Conservation (phyloP, 2,329 filamentous ascomycete genomes). For the Alternaria ethzedia region DNA sequence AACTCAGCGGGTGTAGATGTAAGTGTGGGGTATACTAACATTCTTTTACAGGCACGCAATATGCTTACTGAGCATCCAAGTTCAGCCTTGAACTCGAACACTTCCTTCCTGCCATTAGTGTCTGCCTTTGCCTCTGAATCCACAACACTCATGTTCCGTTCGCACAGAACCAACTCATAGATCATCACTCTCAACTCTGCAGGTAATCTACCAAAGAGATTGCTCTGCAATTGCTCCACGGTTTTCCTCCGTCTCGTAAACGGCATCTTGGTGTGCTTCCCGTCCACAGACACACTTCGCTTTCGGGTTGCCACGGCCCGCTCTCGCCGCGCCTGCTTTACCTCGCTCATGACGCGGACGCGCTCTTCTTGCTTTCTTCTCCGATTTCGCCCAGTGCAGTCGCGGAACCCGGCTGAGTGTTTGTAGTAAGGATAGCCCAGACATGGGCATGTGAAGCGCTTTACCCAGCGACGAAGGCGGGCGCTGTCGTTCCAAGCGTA, state of each 20-base stretch:
- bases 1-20: too few relatives aligned
- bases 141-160: too few relatives aligned
- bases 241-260: not conserved
- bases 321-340: not conserved
- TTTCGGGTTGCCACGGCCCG: not conserved
- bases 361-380: not conserved
- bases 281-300: not conserved
- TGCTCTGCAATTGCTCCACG: not conserved
- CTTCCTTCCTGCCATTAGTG: too few relatives aligned
- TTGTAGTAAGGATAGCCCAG: not conserved
- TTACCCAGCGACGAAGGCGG: not conserved
- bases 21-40: too few relatives aligned
- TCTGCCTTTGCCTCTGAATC: too few relatives aligned
- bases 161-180: too few relatives aligned
- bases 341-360: not conserved
- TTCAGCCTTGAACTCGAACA: too few relatives aligned
- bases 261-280: not conserved
- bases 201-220: not conserved
- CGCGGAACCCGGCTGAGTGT: rapidly evolving
- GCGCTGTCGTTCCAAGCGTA: not conserved
- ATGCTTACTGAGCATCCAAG: too few relatives aligned
- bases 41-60: too few relatives aligned
- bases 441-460: not conserved
- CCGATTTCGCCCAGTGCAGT: not conserved
- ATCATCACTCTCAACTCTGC: not conserved